A percentile compares a stretch with the other conserved stretches of the same genome.
Conservation (phyloP, 345 rosid species). For the Citrus australasica region DNA sequence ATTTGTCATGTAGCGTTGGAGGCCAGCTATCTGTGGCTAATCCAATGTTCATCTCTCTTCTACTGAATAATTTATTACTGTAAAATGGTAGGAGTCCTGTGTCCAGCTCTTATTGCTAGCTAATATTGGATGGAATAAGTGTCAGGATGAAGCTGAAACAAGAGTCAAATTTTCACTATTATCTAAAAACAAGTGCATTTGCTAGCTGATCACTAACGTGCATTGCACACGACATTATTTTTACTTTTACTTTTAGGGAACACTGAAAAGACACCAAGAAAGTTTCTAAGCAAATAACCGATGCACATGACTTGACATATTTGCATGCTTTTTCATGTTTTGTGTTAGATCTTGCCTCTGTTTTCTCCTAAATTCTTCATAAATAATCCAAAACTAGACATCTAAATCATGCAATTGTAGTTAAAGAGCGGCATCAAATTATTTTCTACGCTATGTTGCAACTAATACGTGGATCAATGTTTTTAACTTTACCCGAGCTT, state of each 20-base stretch:
- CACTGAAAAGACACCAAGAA: neutral
- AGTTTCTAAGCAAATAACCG: neutral
- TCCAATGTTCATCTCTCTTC: neutral
- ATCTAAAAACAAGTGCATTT: neutral
- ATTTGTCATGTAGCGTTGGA: neutral
- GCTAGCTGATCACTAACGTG: neutral
- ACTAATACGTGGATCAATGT: no score
- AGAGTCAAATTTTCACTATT: constrained; percentile 14
- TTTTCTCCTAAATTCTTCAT: neutral
- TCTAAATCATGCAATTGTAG: neutral
- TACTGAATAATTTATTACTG: neutral
- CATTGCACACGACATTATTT: neutral
- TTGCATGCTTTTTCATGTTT: neutral
- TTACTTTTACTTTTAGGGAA: neutral
- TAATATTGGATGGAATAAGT: neutral
- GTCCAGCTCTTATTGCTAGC: neutral
- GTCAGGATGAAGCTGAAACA: neutral
- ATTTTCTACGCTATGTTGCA: no score
- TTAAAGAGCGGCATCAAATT: neutral
- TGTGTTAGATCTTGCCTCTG: constrained; percentile 4
- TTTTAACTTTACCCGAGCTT: no score
- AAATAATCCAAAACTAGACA: neutral
- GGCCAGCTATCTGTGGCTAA: neutral
- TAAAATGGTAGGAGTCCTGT: neutral
- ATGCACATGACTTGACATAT: constrained; percentile 15